Base-by-base conservation (phyloP, 257 asterid genomes). In the Ballota nigra region DNA sequence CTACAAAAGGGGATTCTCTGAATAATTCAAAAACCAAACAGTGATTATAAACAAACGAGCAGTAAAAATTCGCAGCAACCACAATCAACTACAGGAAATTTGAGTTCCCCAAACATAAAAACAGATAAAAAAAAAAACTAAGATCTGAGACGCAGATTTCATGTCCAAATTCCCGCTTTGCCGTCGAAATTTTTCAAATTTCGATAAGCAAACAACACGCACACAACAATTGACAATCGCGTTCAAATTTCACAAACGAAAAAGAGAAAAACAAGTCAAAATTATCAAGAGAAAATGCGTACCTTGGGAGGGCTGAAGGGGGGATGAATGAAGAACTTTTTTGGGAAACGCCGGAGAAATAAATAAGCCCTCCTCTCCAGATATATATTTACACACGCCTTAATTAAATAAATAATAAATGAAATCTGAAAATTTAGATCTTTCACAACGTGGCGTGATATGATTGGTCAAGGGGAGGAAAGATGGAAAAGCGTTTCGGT, bases 271-370 rank as follows among this genome's bases (percentile, higher is more conserved):
- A 52, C 10, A 63, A 51, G 5, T n/a, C n/a, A n/a, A n/a, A n/a
- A n/a, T n/a, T n/a, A 64, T 6, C 5, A 4, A 26, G n/a, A 52
- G 56, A 3, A 68, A 18, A 5, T 4, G 20, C 0, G 34, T 19
- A 73, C 78, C 78, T 73, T 73, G 78, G 61, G 61, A 73, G 63
- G 72, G 72, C 24, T 73, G 78, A 10, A 55, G 67, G 45, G 67
- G 28, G 16, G 67, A 64, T 56, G 51, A 38, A 63, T 52, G 45
- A 12, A 57, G 67, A 73, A 45, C 28, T 29, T 73, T 73, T 64
- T 15, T 28, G 19, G 34, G 16, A 26, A 16, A 52, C 33, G 49
- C 40, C n/a, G 16, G 20, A 36, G 47, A 73, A 53, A 51, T 16
- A 36, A 22, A 34, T 10, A 1, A 36, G 71, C n/a, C 7, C 2